phyloP scores from a whole-genome alignment of 2,329 filamentous ascomycete species.

The Paracamarosporium sp. region DNA sequence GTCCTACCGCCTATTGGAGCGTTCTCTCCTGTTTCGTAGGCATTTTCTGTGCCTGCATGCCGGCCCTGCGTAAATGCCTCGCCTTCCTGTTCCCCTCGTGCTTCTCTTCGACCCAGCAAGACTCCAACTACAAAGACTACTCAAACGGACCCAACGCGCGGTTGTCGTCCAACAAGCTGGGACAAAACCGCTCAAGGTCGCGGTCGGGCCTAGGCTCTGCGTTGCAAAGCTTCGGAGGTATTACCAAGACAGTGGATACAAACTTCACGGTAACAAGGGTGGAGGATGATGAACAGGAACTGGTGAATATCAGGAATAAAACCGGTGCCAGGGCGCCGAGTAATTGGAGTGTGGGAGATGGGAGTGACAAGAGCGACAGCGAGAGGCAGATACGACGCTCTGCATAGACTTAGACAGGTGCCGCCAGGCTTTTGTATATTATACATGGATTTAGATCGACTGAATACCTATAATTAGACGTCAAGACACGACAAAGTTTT shows the following conservation, averaged over 20 bases:
- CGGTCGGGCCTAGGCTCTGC: not conserved
- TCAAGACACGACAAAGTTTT: too few species aligned
- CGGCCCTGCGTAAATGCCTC: conserved; percentile 23
- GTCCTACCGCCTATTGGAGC: conserved; percentile 20
- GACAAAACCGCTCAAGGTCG: not conserved
- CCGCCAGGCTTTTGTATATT: too few species aligned
- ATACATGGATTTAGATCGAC: too few species aligned
- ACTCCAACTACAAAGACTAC: conserved; percentile 5
- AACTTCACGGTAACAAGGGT: not conserved
- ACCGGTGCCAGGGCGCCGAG: not conserved
- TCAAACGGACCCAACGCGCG: conserved; percentile 3
- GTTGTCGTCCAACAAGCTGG: not conserved
- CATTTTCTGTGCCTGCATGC: conserved; percentile 27
- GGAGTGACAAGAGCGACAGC: not conserved
- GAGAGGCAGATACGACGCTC: not conserved
- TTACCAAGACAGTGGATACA: conserved; percentile 14
- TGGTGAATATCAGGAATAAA: conserved; percentile 1
- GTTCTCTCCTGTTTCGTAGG: conserved; percentile 23
- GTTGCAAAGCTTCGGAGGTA: conserved; percentile 5
- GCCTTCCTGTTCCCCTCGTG: conserved; percentile 40
- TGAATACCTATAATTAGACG: too few species aligned
- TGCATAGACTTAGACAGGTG: too few species aligned
- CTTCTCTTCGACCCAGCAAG: conserved; percentile 9
- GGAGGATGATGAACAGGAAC: conserved; percentile 11
- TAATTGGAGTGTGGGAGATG: not conserved